Evolutionary conservation across 1,284 basidiomycete species (phyloP), one percentile per base, ranked within the genome.

Genomic region (Pseudozyma sp.): DNA sequence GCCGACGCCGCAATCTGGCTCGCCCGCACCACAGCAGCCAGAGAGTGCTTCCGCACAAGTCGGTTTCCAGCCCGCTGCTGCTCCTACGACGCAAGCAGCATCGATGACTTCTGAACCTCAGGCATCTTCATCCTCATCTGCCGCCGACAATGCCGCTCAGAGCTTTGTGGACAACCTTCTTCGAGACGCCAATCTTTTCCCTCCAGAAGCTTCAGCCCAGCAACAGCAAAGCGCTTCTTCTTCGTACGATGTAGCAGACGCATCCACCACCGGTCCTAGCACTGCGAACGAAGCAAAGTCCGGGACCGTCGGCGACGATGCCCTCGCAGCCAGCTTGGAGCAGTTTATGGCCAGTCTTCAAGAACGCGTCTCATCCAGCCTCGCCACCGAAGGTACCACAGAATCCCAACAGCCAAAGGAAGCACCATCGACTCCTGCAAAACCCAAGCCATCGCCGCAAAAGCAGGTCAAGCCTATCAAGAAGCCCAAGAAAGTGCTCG

Each of bases 341-440:
- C 69, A 71, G 45, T 79, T 79, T 49, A 79, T 79, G 78, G 75
- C 75, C 10, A 75, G 61, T 34, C 63, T 79, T 19, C 61, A 61
- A 37, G 57, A 66, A 43, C 56, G 55, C 37, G 53, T 65, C 44
- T 55, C 56, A 7, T 65, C 58, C 2, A 57, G 50, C 29, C 64
- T 68, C 7, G 49, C 66, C 8, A 52, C 64, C 10, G 63, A 67
- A 13, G 45, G 29, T 1, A 5, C 55, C 24, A 54, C 57, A 19
- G 53, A 48, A 5, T 0, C 61, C 8, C 39, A 24, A 10, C 8
- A n/a, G 19, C 6, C 43, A 19, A 61, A 61, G n/a, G 53, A 44
- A 6, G 0, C 64, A 9, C 34, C 49, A 55, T 53, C 59, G 46
- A 42, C 16, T 3, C 46, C 57, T 0, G 11, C 29, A 34, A 55